Base-by-base conservation (phyloP, 306 rosid genomes). In the Lupinus albus region DNA sequence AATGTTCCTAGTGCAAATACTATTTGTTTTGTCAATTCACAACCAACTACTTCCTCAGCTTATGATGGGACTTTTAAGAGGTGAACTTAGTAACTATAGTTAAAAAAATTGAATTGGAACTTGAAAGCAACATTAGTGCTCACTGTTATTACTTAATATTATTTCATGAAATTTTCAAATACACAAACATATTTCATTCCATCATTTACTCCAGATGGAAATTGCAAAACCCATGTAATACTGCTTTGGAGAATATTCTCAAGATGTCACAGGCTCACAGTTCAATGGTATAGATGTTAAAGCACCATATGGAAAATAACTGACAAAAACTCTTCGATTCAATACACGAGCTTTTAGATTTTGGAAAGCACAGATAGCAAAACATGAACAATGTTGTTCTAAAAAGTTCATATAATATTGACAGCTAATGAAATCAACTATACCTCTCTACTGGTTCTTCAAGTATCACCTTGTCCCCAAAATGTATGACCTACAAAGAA, bases 361-460 rank as follows among this genome's bases (percentile, higher is more conserved):
- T 35, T 32, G 63, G 11, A 18, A 64, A 77, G 38, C 57, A 58
- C 36, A 63, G 14, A 10, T 49, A 57, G 44, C 13, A 17, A 33
- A 49, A 52, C 18, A 15, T 30, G 0, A 28, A 51, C 7, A 62
- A 44, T 18, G 52, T 10, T 52, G 11, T 32, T 56, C 17, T 44
- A 46, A 61, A 48, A n/a, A n/a, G n/a, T 38, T 49, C 20, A 32
- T 61, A 42, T n/a, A 54, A 57, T 10, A 15, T 36, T 61, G 61
- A 61, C 11, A 67, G 62, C 57, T 32, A 53, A 25, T 52, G 49
- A 44, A 51, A 78, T 61, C 35, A 60, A 45, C 65, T 61, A 50
- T 80, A 93, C 99, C 97, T 88, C 85, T 90, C 97, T 71, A 93
- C 50, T 52, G 97, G 96, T 57, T 88, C 94, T 82, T 93, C 92